Base-by-base conservation (phyloP, 2,329 filamentous ascomycete genomes). In the Paraconiothyrium brasiliense region DNA sequence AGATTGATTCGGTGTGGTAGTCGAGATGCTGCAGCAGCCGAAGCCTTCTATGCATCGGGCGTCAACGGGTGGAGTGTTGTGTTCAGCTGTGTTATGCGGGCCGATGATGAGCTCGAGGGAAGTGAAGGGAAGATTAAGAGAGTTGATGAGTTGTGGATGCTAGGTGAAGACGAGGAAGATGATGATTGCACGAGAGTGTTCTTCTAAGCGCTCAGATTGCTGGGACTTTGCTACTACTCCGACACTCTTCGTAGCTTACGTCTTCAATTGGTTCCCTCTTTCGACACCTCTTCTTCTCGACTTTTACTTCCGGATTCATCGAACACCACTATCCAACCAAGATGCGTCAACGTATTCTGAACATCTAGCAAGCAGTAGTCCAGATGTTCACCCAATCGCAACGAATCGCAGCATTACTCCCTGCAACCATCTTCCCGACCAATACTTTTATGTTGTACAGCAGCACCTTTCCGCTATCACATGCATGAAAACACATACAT, bases 1-100 rank as follows among this genome's bases (percentile, higher is more conserved):
- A 76, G 68, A 47, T 37, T 78, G 7, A 51, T 74, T 44, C 72
- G 67, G 39, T 78, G 71, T 47, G 75, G 76, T 4, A 75, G 72
- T 54, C 67, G 75, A 7, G 73, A 76, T 24, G 71, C 70, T 13
- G 76, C 75, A 0, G 61, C 64, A 2, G 62, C 71, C 0, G 73
- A 78, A 52, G 68, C 70, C 0, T 78, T 74, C 51, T 72, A 76
- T 54, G 64, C 69, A 1, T 58, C 70, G 6, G 73, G 75, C 1
- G 54, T 71, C 10, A 70, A 73, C 35, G 75, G 76, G 1, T 77
- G 71, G 71, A 76, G 67, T 39, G 44, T 78, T 1, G 69, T 64
- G 0, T 78, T 78, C 37, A 72, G 71, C 22, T 78, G 75, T 37
- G 69, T 76, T 2, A 67, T 72, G 60, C 66, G 68, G 51, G 57